Percentiles rank a stretch among this genome's conserved stretches.
Conservation (phyloP, 139 green algal genomes). For the Chlorella sp. region DNA sequence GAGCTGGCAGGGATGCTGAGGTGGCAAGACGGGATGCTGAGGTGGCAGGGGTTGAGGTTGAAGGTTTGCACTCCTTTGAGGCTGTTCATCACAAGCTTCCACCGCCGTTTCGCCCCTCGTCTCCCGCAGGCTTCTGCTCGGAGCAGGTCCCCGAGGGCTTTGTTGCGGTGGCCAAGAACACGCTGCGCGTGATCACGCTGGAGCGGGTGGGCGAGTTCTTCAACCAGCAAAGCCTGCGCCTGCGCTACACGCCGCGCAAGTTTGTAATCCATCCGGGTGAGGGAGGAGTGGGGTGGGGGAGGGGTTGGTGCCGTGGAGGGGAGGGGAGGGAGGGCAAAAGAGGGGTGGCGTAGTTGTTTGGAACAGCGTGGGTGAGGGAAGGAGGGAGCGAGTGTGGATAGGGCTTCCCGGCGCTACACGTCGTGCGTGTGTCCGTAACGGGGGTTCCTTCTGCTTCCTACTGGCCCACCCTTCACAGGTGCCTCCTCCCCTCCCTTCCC, state of each 20-base stretch:
- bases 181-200: slow-evolving; percentile 91
- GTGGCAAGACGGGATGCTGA: background rate
- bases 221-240: slow-evolving; percentile 78
- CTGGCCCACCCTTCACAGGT: background rate
- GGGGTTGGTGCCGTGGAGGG: background rate
- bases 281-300: slow-evolving; percentile 49
- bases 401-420: too few relatives aligned
- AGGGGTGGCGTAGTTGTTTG: too few relatives aligned
- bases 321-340: background rate
- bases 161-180: slow-evolving; percentile 86
- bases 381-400: too few relatives aligned
- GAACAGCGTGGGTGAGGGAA: too few relatives aligned
- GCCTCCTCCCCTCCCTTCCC: background rate
- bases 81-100: too few relatives aligned
- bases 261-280: slow-evolving; percentile 87
- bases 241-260: slow-evolving; percentile 96
- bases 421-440: too few relatives aligned
- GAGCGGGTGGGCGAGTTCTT: slow-evolving; percentile 95
- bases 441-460: too few relatives aligned
- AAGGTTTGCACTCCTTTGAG: too few relatives aligned
- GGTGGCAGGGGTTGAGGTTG: background rate
- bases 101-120: too few relatives aligned
- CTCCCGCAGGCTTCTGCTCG: slow-evolving; percentile 79
- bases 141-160: slow-evolving; percentile 98
- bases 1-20: background rate